phyloP scores from a whole-genome alignment of 768 basidiomycete genomes.

The Termitomyces sp. region DNA sequence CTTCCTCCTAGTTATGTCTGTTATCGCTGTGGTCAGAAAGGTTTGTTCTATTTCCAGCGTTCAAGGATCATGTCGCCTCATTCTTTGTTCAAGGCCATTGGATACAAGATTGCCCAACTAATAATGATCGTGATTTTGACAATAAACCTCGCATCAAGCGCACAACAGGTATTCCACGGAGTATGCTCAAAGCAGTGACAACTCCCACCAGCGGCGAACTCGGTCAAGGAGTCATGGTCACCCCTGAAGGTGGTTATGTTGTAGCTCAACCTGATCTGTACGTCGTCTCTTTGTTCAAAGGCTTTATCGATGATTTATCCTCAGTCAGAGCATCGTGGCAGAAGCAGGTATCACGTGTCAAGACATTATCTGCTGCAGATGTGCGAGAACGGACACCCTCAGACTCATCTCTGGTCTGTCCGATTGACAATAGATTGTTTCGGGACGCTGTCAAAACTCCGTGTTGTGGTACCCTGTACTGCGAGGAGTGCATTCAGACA shows the following conservation, averaged over 20 bases:
- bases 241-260: constrained; percentile 96
- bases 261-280: constrained; percentile 95
- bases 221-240: constrained; percentile 93
- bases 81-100: constrained; percentile 70
- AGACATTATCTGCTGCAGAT: constrained; percentile 81
- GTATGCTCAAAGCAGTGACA: constrained; percentile 95
- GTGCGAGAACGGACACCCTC: constrained; percentile 80
- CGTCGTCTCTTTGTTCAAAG: constrained; percentile 25
- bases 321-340: constrained; percentile 82
- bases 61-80: constrained; percentile 7
- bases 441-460: constrained; percentile 94
- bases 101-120: constrained; percentile 99
- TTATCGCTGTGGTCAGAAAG: constrained; percentile 98
- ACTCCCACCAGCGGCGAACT: constrained; percentile 68
- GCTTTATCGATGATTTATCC: background rate
- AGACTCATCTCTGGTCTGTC: constrained; percentile 77
- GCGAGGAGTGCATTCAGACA: constrained; percentile 97
- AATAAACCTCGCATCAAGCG: constrained; percentile 94
- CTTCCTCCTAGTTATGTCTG: constrained; percentile 96
- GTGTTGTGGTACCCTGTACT: constrained; percentile 86
- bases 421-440: constrained; percentile 90
- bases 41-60: constrained; percentile 31
- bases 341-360: constrained; percentile 76
- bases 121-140: constrained; percentile 92
- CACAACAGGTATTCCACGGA: constrained; percentile 96